Evolutionary conservation across 768 basidiomycete species (phyloP), one percentile per base, ranked within the genome.

Genomic region (Paxillus rubicundulus): DNA sequence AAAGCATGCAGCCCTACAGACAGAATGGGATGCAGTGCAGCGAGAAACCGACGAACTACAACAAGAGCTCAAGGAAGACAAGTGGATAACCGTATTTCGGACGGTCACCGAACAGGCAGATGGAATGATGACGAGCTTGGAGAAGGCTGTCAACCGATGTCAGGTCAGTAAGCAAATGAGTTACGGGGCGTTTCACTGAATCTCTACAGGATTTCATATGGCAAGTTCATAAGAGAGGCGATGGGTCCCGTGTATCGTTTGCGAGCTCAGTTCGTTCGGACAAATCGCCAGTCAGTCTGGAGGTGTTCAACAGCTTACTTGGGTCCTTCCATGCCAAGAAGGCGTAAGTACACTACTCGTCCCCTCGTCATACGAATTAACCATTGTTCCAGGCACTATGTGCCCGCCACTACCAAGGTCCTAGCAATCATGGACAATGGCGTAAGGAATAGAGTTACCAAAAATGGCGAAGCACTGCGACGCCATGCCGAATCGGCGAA

Each of bases 31-130:
- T 54, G 72, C 81, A 9, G 81, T 93, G 9, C 85, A 87, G 65
- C 82, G 82, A 49, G 89, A 92, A 61, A 88, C 86, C 49, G 85
- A 89, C 40, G 82, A 86, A 24, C 71, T 98, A 52, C 78, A 87
- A 56, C 92, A 95, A 62, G 97, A 99, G 70, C 76, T 98, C 57
- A 94, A 91, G 72, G 96, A 98, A 70, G 96, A 98, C 71, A 95
- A 95, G 62, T 97, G 92, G 92, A 78, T 98, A 61, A 89, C 88
- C 10, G 91, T 98, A 18, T 98, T 98, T 71, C 82, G 94, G 58
- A 95, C 91, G 5, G 90, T 93, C 52, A 86, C 92, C 39, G 88
- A 94, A 63, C 95, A 98, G 68, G 95, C 96, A 39, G 92, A 94
- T 66, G 92, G 92, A 21, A 97, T 98, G 96, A 96, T 98, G 92